Evolutionary conservation across 768 basidiomycete species (phyloP), one percentile per base, ranked within the genome.

Genomic region (Serendipita indica): DNA sequence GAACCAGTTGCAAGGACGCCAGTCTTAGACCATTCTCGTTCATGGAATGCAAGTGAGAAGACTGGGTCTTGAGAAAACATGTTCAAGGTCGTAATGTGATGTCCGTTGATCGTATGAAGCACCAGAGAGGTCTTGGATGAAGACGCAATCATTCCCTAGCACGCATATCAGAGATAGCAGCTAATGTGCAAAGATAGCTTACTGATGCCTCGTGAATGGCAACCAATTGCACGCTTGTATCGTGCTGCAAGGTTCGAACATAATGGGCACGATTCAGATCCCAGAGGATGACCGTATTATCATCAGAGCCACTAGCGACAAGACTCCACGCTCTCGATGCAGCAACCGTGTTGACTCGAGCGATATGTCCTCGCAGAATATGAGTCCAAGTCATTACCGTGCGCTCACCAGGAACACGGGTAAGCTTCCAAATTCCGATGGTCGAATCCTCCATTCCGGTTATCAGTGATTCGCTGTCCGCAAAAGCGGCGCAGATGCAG

Each of bases 171-270:
- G 18, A 7, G 43, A 41, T 27, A 61, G 7, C 32, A 5, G 16
- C 49, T 20, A 35, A 57, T 35, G 60, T 41, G 39, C 20, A 59
- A 1, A 27, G 12, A n/a, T n/a, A 3, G 72, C 84, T 64, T 66
- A 93, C 90, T 49, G 86, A 89, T 68, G 86, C 84, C 66, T 93
- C 89, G 65, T 92, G 87, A 64, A 96, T 79, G 7, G 86, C 76
- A 20, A 83, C 83, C 1, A 85, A 73, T 64, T 79, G 78, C 13
- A 94, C 80, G 0, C 70, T 64, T 37, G 70, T 69, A 3, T 75
- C 76, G 59, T 89, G 86, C 79, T 84, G 84, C 30, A 90, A 84
- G 0, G 88, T 86, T 58, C 84, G 74, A 12, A 86, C 80, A 62
- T 96, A 94, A 5, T 80, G 72, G 5, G 86, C 85, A 27, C 81